A percentile compares a stretch with the other conserved stretches of the same genome.
Conservation (phyloP, 2,329 filamentous ascomycete genomes). For the Fusarium fujikuroi region DNA sequence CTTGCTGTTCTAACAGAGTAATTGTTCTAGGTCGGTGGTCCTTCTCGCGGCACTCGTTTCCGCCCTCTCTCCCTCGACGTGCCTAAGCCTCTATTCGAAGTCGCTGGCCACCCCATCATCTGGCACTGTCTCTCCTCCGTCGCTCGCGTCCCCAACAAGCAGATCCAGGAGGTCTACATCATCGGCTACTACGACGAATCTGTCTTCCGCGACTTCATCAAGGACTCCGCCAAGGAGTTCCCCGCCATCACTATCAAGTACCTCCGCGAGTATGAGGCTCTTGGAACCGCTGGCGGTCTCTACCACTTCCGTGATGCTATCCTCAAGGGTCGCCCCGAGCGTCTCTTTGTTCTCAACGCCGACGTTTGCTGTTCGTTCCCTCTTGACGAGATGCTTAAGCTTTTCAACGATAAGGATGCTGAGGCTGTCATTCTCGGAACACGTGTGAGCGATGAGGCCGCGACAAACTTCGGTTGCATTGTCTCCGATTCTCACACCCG, state of each 20-base stretch:
- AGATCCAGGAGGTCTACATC: slow-evolving; percentile 93
- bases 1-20: slow-evolving; percentile 42
- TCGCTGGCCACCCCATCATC: slow-evolving; percentile 97
- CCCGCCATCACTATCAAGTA: slow-evolving; percentile 89
- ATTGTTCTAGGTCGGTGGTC: slow-evolving; percentile 81
- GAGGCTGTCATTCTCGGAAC: slow-evolving; percentile 97
- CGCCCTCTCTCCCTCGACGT: slow-evolving; percentile 94
- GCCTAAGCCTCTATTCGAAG: slow-evolving; percentile 98
- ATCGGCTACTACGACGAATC: slow-evolving; percentile 99
- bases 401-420: slow-evolving; percentile 94
- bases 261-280: slow-evolving; percentile 94
- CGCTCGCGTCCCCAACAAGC: slow-evolving; percentile 81
- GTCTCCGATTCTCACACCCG: slow-evolving; percentile 94
- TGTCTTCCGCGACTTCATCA: slow-evolving; percentile 98
- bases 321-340: slow-evolving; percentile 92
- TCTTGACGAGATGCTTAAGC: slow-evolving; percentile 90
- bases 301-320: slow-evolving; percentile 99
- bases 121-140: slow-evolving; percentile 96
- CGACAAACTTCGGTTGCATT: slow-evolving; percentile 97
- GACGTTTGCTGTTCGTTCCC: slow-evolving; percentile 99
- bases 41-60: slow-evolving; percentile 95
- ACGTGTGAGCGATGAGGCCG: slow-evolving; percentile 87
- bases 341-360: slow-evolving; percentile 96
- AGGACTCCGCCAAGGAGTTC: slow-evolving; percentile 85
- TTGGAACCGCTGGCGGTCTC: slow-evolving; percentile 94